Percentiles rank a stretch among this genome's conserved stretches.
Conservation (phyloP, 345 rosid species). For the Cardamine occulta region DNA sequence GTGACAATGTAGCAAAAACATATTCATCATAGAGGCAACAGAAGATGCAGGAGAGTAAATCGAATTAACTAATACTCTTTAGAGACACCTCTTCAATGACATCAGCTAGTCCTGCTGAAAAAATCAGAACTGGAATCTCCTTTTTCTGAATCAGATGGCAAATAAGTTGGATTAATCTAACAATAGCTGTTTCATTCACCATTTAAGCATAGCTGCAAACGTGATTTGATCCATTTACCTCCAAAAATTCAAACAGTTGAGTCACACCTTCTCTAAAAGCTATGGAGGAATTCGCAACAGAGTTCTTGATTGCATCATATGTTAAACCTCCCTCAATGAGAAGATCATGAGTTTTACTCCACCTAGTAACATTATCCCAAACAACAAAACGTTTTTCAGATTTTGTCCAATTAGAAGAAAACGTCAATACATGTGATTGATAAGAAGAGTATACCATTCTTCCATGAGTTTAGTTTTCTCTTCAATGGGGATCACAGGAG, state of each 20-base stretch:
- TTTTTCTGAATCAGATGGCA: slow-evolving; percentile 56
- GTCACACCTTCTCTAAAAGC: slow-evolving; percentile 84
- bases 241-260: slow-evolving; percentile 73
- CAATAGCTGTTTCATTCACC: background rate
- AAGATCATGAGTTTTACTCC: slow-evolving; percentile 85
- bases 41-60: background rate
- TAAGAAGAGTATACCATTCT: slow-evolving; percentile 61
- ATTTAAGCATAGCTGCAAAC: background rate
- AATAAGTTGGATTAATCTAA: background rate
- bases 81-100: slow-evolving; percentile 85
- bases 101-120: slow-evolving; percentile 98
- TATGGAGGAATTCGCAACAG: slow-evolving; percentile 65
- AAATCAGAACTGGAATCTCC: slow-evolving; percentile 76
- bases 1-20: slow-evolving; percentile 17
- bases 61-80: background rate
- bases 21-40: background rate
- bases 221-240: slow-evolving; percentile 53
- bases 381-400: background rate
- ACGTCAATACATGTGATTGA: background rate
- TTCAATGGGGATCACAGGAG: slow-evolving; percentile 64
- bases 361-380: slow-evolving; percentile 66
- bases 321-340: slow-evolving; percentile 90
- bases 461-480: slow-evolving; percentile 95
- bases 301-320: slow-evolving; percentile 68
- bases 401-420: background rate